A percentile compares a stretch with the other conserved stretches of the same genome.
phyloP scores from a whole-genome alignment of 768 basidiomycete genomes.

The Hydnum rufescens region DNA sequence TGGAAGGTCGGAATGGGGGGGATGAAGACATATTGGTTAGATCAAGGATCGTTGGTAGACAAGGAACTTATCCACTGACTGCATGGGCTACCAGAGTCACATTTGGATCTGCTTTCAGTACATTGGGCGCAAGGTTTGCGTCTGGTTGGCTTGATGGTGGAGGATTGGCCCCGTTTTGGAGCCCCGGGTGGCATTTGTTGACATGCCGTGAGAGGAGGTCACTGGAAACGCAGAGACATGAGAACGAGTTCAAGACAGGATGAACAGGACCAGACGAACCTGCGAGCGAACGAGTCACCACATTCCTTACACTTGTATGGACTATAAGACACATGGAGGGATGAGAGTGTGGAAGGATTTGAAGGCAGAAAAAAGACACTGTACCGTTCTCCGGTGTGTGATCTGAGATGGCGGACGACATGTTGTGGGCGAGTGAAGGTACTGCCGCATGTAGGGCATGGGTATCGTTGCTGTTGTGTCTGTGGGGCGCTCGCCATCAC shows the following conservation, averaged over 20 bases:
- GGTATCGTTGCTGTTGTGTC: background rate
- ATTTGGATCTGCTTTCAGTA: background rate
- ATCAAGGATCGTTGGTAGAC: background rate
- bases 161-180: background rate
- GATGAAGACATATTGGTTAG: background rate
- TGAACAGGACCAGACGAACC: constrained; percentile 24
- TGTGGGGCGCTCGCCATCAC: too few species aligned
- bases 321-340: constrained; percentile 30
- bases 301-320: constrained; percentile 79
- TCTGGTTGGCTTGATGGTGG: background rate
- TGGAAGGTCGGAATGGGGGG: background rate
- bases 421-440: constrained; percentile 81
- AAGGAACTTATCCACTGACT: background rate
- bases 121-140: background rate
- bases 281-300: constrained; percentile 77
- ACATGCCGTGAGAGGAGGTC: constrained; percentile 72
- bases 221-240: constrained; percentile 20
- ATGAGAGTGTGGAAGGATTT: background rate
- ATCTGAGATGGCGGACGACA: constrained; percentile 80
- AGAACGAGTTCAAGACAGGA: constrained; percentile 5
- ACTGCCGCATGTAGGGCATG: constrained; percentile 65
- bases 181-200: constrained; percentile 62
- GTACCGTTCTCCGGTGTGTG: constrained; percentile 19
- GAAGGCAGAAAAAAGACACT: background rate
- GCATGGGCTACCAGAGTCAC: background rate